Evolutionary conservation across 31 red algal species (phyloP).

Genomic region (Porphyra umbilicalis): DNA sequence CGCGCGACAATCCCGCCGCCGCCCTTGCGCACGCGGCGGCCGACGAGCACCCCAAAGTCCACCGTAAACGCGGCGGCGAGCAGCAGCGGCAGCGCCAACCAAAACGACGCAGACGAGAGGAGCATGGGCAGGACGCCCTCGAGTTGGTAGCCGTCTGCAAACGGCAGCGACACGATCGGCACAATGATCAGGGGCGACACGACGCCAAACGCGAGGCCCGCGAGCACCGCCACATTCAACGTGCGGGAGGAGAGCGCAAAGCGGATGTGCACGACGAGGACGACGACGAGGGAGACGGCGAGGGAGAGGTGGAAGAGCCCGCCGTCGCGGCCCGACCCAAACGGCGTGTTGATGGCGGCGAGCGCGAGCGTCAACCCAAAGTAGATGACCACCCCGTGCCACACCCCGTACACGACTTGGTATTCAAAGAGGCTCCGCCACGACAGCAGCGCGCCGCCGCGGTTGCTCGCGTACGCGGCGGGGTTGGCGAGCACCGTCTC

Average conservation of each 20-base stretch:
- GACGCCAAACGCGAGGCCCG: conserved; percentile 39
- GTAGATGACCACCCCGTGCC: conserved; percentile 63
- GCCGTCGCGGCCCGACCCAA: conserved; percentile 37
- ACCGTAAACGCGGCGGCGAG: conserved; percentile 51
- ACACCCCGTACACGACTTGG: conserved; percentile 57
- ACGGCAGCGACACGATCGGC: conserved; percentile 12
- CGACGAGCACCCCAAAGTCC: conserved; percentile 39
- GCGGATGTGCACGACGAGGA: conserved; percentile 57
- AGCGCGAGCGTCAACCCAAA: conserved; percentile 40
- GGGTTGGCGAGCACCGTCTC: conserved; percentile 50
- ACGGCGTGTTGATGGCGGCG: conserved; percentile 25
- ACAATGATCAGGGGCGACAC: conserved; percentile 44
- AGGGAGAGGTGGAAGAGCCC: conserved; percentile 46
- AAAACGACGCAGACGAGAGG: conserved; percentile 20
- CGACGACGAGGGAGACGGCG: conserved; percentile 31
- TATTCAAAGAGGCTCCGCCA: conserved; percentile 63
- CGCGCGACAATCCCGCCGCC: conserved; percentile 13
- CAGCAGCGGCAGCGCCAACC: conserved; percentile 57
- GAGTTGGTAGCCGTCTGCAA: conserved; percentile 31
- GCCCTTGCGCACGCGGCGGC: conserved; percentile 7
- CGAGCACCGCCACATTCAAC: conserved; percentile 20
- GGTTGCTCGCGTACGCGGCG: conserved; percentile 43
- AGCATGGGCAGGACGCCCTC: conserved; percentile 60
- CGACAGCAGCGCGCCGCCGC: conserved; percentile 50
- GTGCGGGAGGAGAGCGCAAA: conserved; percentile 61